Evolutionary conservation across 148 eudicot genomes (phyloP).

Genomic region (Persicaria tinctoria): DNA sequence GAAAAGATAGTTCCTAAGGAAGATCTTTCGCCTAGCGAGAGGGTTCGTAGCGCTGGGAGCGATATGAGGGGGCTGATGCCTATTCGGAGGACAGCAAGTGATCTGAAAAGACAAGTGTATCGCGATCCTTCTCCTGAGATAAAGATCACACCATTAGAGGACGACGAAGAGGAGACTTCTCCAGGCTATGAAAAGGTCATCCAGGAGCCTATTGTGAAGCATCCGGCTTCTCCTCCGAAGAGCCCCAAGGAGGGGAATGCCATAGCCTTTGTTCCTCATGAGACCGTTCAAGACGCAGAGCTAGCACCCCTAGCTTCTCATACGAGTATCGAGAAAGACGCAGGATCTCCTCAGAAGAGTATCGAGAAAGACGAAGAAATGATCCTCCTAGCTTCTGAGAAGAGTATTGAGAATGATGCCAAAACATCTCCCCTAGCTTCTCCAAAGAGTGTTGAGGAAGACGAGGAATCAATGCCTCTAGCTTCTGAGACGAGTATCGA

Average conservation of each 20-base stretch:
- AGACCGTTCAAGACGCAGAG: neutral
- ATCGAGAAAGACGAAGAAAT: no score
- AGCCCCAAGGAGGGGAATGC: neutral
- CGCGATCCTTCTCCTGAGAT: constrained; percentile 3
- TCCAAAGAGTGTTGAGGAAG: neutral
- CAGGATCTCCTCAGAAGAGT: no score
- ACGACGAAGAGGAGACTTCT: constrained; percentile 12
- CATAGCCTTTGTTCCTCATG: neutral
- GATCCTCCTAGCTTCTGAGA: no score
- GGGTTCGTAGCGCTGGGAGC: neutral
- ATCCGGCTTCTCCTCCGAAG: constrained; percentile 5
- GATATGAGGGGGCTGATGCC: constrained; percentile 13
- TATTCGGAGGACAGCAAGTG: neutral
- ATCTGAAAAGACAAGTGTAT: constrained; percentile 11
- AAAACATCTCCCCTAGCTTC: neutral
- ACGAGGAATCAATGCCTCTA: neutral
- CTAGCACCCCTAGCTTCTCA: no score
- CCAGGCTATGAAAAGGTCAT: neutral
- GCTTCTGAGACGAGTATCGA: neutral
- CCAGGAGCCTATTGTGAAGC: constrained; percentile 5
- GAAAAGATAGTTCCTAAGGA: neutral
- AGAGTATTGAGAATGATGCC: no score
- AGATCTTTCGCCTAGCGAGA: neutral
- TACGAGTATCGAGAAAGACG: no score
- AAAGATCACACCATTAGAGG: neutral